These are phyloP conservation scores for Phialophora chinensis DNA, from an alignment of 2,329 filamentous ascomycete species.

Conservation along the genomic window DNA sequence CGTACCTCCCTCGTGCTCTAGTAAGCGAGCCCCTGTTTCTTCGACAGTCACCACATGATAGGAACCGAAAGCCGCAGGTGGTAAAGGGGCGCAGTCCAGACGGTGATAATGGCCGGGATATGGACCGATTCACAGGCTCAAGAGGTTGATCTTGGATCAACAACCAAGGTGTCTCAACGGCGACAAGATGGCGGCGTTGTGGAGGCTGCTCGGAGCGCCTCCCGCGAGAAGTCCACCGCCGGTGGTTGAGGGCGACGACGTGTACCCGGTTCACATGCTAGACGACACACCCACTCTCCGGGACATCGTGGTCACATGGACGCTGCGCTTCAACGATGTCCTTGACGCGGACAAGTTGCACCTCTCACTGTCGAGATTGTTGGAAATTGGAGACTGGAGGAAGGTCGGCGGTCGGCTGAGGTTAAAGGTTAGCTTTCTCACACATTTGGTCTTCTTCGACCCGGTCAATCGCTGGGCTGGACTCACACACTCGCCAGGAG, in stretches of 20 bases:
- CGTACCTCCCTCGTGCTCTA: too few species aligned
- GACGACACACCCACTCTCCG: slow-evolving; percentile 4
- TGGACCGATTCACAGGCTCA: too few species aligned
- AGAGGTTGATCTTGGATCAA: too few species aligned
- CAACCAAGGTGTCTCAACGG: too few species aligned
- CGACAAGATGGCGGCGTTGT: not conserved
- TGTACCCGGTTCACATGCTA: slow-evolving; percentile 7
- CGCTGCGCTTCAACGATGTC: slow-evolving; percentile 10
- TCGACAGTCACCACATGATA: too few species aligned
- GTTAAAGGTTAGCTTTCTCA: not conserved
- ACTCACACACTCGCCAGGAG: not conserved
- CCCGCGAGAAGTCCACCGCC: not conserved
- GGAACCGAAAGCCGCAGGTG: too few species aligned
- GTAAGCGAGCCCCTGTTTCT: too few species aligned
- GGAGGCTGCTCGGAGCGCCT: not conserved
- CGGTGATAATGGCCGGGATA: too few species aligned
- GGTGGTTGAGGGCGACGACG: not conserved
- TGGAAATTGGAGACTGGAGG: slow-evolving; percentile 14
- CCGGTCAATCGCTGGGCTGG: not conserved
- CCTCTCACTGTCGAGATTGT: not conserved
- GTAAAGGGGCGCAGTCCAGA: too few species aligned
- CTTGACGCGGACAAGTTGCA: slow-evolving; percentile 9
- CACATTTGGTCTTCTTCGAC: not conserved
- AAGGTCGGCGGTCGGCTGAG: slow-evolving; percentile 13
- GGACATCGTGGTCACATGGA: slow-evolving; percentile 9